Base-by-base conservation (phyloP, 192 early-diverging fungal genomes). In the Haplosporangium gracile region DNA sequence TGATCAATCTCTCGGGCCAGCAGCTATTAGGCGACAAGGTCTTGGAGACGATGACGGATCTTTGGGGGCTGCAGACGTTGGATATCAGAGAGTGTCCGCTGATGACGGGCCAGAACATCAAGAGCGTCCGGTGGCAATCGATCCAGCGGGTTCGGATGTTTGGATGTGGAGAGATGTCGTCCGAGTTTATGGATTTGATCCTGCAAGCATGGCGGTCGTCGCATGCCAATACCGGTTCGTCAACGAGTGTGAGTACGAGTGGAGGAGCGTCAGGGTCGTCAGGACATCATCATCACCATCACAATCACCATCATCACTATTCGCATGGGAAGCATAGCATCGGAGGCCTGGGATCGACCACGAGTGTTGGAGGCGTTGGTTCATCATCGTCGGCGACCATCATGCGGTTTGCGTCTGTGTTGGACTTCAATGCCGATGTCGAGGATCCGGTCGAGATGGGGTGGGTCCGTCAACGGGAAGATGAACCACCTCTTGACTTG, bases 391-490 rank as follows among this genome's bases (percentile, higher is more conserved):
- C 68, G 5, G 34, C 65, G 15, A 47, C 47, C 6, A 34, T 53
- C 20, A 63, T 43, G 13, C 68, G 83, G 15, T 86, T 81, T 47
- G 47, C 36, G 10, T 86, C 84, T 22, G 84, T 86, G 13, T 43
- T 86, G 34, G 84, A 86, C 29, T 77, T 86, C 4, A 73, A 71
- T 51, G 63, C 36, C 1, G 84, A 86, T 49, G 63, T 60, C 6
- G 84, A 81, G 70, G 84, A 86, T 63, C 84, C 84, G 1, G 79
- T 86, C 22, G 84, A 86, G 79, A 86, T 86, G 84, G 84, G 84
- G 2, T 86, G 84, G 84, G 72, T 79, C 15, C 84, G 84, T n/a
- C 84, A 86, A 34, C 68, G 84, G 8, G 75, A 80, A 9, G 84
- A 86, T 45, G 84, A 86, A 38, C 84, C 84, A 1, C 79, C 79